Base-by-base conservation (phyloP, 2,329 filamentous ascomycete genomes). In the Teratosphaeriaceae sp. region DNA sequence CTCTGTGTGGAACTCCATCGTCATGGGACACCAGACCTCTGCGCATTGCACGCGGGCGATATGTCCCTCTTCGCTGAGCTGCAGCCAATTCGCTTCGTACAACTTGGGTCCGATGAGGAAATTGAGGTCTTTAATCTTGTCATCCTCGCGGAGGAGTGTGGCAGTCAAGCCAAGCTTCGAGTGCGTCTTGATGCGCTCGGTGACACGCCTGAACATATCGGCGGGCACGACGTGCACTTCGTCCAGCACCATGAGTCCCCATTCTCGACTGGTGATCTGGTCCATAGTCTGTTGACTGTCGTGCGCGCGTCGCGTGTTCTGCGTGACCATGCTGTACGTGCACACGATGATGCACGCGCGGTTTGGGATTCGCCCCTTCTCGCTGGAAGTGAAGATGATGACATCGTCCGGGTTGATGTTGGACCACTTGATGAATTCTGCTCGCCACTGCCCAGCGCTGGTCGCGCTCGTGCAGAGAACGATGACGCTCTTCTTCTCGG, bases 11-110 rank as follows among this genome's bases (percentile, higher is more conserved):
- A 98, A 98, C 56, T 98, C 92, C 0, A 89, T 92, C 0, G 92
- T 94, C 92, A 98, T 98, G 2, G 90, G 88, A 60, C 92, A 98
- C 92, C 92, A 98, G 5, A 98, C 92, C 65, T 98, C 92, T 12
- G 92, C 92, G 64, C 92, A 98, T 65, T 98, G 92, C 2, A 98
- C 92, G 54, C 88, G 84, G 26, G 92, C 92, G 63, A 98, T 98
- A 61, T 96, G 89, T 1, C 92, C 92, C 66, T 96, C 88, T 58
- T 96, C 87, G 1, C 90, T 92, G 30, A 98, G 77, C 64, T 98
- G 92, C 82, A 97, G 95, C 92, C 92, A 98, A 64, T 98, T 98
- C 21, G 92, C 92, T 66, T 98, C 92, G 61, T 95, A 98, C 0
- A 98, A 73, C 65, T 98, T 98, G 0, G 92, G 92, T 0, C 92